Evolutionary conservation across 2,329 filamentous ascomycete species (phyloP).

Genomic region (Phaeosphaeriaceae sp.): DNA sequence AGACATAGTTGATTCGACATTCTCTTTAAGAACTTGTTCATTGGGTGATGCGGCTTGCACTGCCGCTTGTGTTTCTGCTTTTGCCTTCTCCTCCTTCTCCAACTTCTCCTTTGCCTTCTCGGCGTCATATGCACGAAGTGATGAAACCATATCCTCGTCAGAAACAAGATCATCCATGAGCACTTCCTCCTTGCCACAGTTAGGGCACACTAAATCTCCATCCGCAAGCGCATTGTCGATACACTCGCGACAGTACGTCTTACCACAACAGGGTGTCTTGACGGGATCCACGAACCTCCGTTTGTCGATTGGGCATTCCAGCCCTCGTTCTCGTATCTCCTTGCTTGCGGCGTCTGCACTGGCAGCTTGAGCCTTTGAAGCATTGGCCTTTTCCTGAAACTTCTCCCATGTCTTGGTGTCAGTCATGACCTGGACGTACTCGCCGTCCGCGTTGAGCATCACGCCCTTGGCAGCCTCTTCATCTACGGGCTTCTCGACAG

Average conservation of each 20-base stretch:
- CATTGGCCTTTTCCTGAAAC: conserved; percentile 93
- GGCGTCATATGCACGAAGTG: conserved; percentile 76
- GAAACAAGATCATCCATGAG: conserved; percentile 81
- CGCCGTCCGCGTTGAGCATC: conserved; percentile 97
- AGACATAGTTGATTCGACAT: conserved; percentile 18
- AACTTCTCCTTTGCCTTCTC: conserved; percentile 57
- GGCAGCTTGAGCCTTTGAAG: conserved; percentile 81
- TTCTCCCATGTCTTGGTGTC: conserved; percentile 97
- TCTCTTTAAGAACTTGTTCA: conserved; percentile 32
- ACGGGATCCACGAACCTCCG: conserved; percentile 98
- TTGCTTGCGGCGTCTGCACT: conserved; percentile 78
- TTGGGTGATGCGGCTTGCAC: conserved; percentile 35
- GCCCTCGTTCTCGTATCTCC: conserved; percentile 83
- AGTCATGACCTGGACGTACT: conserved; percentile 95
- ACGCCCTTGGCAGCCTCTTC: conserved; percentile 88
- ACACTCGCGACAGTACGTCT: conserved; percentile 99
- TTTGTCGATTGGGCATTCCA: conserved; percentile 96
- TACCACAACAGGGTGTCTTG: conserved; percentile 98
- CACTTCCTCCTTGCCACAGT: conserved; percentile 88
- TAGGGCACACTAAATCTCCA: conserved; percentile 95
- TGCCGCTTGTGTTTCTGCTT: conserved; percentile 41
- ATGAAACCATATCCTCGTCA: conserved; percentile 78
- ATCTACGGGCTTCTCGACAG: conserved; percentile 86
- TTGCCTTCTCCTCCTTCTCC: conserved; percentile 50
- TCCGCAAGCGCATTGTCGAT: conserved; percentile 99